These are phyloP conservation scores for Linum lewisii DNA, from an alignment of 345 rosid species.

Conservation along the genomic window DNA sequence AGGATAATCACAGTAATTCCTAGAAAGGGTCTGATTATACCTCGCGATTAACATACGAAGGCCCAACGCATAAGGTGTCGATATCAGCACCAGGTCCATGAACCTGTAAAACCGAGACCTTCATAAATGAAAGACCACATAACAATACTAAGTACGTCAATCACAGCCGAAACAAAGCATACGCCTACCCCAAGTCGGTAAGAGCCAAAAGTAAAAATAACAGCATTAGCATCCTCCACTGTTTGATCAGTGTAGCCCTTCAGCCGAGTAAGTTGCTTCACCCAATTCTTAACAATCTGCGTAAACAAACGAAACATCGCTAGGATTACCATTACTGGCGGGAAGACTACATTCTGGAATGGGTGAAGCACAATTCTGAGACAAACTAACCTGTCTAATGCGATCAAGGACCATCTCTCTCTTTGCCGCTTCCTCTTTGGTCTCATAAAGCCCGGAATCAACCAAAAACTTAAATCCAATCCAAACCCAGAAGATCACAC, in stretches of 20 bases:
- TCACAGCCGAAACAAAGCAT: neutral
- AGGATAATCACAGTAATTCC: neutral
- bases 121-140: neutral
- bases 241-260: slow-evolving; percentile 77
- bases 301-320: neutral
- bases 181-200: slow-evolving; percentile 77
- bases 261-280: slow-evolving; percentile 53
- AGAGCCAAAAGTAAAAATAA: slow-evolving; percentile 89
- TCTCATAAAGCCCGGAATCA: slow-evolving; percentile 64
- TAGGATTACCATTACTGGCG: too few relatives aligned
- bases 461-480: slow-evolving; percentile 52
- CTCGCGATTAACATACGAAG: slow-evolving; percentile 84
- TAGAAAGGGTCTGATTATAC: slow-evolving; percentile 21
- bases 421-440: slow-evolving; percentile 61
- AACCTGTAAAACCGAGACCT: slow-evolving; percentile 31
- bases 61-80: slow-evolving; percentile 91
- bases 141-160: neutral
- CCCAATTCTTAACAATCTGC: slow-evolving; percentile 81
- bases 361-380: neutral
- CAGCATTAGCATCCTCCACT: slow-evolving; percentile 93
- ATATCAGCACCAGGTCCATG: slow-evolving; percentile 95
- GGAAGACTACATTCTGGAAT: neutral
- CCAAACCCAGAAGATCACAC: too few relatives aligned
- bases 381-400: slow-evolving; percentile 42
- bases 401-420: slow-evolving; percentile 61